Base-by-base conservation (phyloP, 768 basidiomycete genomes). In the Mycena albidolilacea region DNA sequence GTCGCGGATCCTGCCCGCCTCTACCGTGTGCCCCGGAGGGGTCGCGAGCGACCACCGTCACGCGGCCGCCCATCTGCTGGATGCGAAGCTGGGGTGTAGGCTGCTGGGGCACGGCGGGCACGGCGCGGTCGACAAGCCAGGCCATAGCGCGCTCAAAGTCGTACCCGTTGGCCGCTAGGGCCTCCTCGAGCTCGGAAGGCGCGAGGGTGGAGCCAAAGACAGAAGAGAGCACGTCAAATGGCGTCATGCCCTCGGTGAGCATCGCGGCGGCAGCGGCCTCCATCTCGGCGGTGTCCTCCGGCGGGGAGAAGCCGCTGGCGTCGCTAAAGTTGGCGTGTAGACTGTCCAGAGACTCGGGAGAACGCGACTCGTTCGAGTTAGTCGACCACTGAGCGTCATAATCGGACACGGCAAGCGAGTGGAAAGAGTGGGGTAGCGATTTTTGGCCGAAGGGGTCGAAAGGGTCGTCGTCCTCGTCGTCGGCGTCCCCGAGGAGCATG, bases 61-160 rank as follows among this genome's bases (percentile, higher is more conserved):
- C 88, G 63, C 93, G 85, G n/a, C 87, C 89, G 9, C 92, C 93
- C 82, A 92, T 84, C 21, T 88, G 82, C 77, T 92, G 91, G 78
- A 91, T 84, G 70, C 90, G 84, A 23, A 86, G 80, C 77, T 88
- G 86, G 30, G 75, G 67, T 12, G 85, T 83, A 50, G 81, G 76
- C 60, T 86, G 83, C 59, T 86, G 83, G 58, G 89, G 85, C 8
- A 84, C 82, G 43, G 82, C 80, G 44, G 89, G 90, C 43, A 88
- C 83, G 14, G 87, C 87, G 60, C 92, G 91, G 75, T 97, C 95
- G 58, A 99, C 89, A 52, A 99, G 90, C 91, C 94, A 96, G 1
- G 93, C 95, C 95, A 99, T 99, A 14, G 98, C 93, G 50, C 89
- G 89, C 78, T 99, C 98, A 80, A 99, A 98, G 77, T 99, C 97